These are phyloP conservation scores for Salix udensis DNA, from an alignment of 345 rosid species.

Conservation along the genomic window DNA sequence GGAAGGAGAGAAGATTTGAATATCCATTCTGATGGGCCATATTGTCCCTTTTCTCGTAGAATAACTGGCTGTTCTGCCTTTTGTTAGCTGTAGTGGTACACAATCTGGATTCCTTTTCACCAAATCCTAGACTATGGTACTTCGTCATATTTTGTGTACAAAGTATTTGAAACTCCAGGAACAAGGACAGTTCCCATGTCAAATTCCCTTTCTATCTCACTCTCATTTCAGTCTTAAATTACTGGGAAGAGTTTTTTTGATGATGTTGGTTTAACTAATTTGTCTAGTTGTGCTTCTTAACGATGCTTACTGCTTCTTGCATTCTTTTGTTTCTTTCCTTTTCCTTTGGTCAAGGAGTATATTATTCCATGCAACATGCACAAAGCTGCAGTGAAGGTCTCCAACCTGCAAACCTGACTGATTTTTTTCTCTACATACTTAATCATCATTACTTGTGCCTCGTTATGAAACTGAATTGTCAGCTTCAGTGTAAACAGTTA, in stretches of 20 bases:
- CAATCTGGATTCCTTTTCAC: background rate
- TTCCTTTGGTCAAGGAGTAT: no score
- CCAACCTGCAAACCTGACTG: no score
- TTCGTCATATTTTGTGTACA: background rate
- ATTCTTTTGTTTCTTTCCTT: no score
- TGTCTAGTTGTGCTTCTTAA: background rate
- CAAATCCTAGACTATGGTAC: conserved; percentile 4
- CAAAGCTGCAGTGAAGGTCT: no score
- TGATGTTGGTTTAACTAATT: background rate
- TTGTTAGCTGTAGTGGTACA: background rate
- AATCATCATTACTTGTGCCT: no score
- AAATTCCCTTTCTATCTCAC: background rate
- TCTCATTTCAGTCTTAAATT: background rate
- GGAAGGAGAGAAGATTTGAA: conserved; percentile 81
- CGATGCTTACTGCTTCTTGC: background rate
- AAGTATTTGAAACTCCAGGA: background rate
- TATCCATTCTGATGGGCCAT: conserved; percentile 94
- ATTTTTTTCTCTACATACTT: no score
- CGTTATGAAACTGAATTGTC: no score
- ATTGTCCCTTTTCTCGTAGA: conserved; percentile 77
- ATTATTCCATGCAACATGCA: no score
- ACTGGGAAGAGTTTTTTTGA: background rate
- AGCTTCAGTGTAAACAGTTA: no score
- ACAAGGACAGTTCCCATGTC: background rate
- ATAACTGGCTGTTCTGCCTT: background rate